Evolutionary conservation across 129 eudicot genomes (phyloP), one percentile per base, ranked within the genome.

Genomic region (Tagetes patula): DNA sequence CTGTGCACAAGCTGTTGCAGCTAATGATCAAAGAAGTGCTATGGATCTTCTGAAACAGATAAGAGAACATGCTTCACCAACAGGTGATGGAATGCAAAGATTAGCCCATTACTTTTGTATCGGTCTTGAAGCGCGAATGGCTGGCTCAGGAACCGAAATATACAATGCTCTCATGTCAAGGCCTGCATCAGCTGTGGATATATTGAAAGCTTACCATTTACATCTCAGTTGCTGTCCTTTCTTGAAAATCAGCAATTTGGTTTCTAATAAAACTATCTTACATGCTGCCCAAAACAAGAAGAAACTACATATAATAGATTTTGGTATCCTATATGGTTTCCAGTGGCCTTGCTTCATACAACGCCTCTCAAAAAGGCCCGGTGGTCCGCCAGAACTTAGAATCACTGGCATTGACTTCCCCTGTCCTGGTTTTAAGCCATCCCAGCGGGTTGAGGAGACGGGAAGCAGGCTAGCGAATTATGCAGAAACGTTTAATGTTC

Each of bases 121-220:
- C 61, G 96, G 96, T 45, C 91, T 90, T 49, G 95, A 90, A 67
- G 95, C 96, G 41, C 91, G 96, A 8, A 81, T 90, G 88, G 96
- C 96, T 32, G 96, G 96, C 3, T 83, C 87, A 2, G 96, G 94
- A 42, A 83, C 89, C 2, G 89, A 80, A 20, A 82, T 83, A 39
- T 90, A 87, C 77, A 81, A 73, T 42, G 74, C 82, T 1, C 81
- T 83, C 3, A 66, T 87, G 54, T 52, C 81, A n/a, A 53, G 77
- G 75, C 87, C 87, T 3, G 71, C 78, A 6, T 82, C 91, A 12
- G 96, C 94, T 50, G 89, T 80, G 33, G 94, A 90, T 77, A 67
- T 83, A 3, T 80, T 90, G 75, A 90, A 86, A 80, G 91, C 91
- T 8, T 90, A 90, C 71, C 96, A 90, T 67, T 69, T 90, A 8